These are phyloP conservation scores for Candida endomychidarum DNA, from an alignment of 805 yeast genomes.

Conservation along the genomic window DNA sequence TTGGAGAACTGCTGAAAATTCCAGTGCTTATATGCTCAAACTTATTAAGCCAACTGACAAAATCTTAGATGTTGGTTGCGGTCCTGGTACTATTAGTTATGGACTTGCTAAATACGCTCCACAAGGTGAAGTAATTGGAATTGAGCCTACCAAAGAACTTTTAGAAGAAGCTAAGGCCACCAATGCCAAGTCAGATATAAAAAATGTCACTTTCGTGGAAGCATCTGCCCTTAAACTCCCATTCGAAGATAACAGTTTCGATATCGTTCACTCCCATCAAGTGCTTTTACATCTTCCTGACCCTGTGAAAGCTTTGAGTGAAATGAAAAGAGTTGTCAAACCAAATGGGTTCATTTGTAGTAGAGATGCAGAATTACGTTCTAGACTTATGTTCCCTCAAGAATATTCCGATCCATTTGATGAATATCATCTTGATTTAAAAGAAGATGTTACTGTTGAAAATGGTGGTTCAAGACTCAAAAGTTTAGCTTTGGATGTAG, in stretches of 20 bases:
- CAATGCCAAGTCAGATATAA: constrained; percentile 5
- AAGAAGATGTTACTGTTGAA: constrained; percentile 14
- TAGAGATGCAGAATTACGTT: constrained; percentile 29
- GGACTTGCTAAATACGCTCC: constrained; percentile 32
- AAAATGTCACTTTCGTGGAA: constrained; percentile 22
- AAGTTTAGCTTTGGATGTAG: constrained; percentile 20
- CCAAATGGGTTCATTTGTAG: constrained; percentile 32
- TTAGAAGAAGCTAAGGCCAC: background rate
- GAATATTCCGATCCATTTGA: constrained; percentile 14
- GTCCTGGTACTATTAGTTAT: constrained; percentile 41
- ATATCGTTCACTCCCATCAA: constrained; percentile 39
- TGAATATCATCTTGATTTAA: constrained; percentile 11
- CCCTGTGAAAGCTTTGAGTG: constrained; percentile 32
- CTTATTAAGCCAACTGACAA: constrained; percentile 23
- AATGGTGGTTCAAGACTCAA: constrained; percentile 20
- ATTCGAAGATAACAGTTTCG: constrained; percentile 36
- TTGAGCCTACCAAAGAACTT: constrained; percentile 31
- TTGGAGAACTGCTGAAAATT: constrained; percentile 34
- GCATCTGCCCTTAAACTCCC: constrained; percentile 34
- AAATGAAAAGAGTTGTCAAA: constrained; percentile 37
- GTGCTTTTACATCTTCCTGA: constrained; percentile 37
- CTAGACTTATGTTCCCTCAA: constrained; percentile 20
- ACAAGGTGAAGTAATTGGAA: constrained; percentile 28
- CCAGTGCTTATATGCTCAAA: constrained; percentile 25
- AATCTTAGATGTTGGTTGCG: constrained; percentile 44